Evolutionary conservation across 768 basidiomycete genomes (phyloP), one percentile per base, ranked within the genome.

Genomic region (Hygrocybe coccinea): DNA sequence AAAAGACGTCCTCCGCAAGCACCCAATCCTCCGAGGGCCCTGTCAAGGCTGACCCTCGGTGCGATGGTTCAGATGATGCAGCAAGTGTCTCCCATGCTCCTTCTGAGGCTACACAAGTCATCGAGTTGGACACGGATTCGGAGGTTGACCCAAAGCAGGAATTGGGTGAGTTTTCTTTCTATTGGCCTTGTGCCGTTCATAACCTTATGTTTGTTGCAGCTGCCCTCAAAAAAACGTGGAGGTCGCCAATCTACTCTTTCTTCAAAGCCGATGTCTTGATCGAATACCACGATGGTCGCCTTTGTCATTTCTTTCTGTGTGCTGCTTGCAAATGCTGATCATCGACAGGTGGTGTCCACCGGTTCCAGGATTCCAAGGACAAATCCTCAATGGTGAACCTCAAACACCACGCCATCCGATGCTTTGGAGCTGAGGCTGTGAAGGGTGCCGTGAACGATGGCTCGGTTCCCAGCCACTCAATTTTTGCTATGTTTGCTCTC

Each of bases 351-450:
- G 49, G 49, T 50, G 49, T 50, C n/a, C 24, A 17, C 34, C 46
- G 60, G 2, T 70, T 62, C 41, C 58, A 67, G 3, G 64, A 70
- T 38, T 66, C 46, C 11, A 57, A 29, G 5, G 69, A 71, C 53
- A 37, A 52, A 0, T 49, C 43, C 10, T 67, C 62, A 3, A 74
- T 71, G 0, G 55, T 64, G 8, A 73, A 73, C 59, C 49, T 69
- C 43, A 44, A 54, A 21, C 64, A 63, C 44, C 66, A 73, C 59
- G 66, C 59, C 1, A 55, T 54, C 3, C 19, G 11, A 0, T 72
- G 38, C 38, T 41, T 41, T 19, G 38, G 70, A 10, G 14, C 55
- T 1, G 67, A 69, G 6, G 62, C 59, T 3, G 21, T 69, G 17
- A 52, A 64, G 1, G 61, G 56, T 8, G 66, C 64, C 29, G 25